These are phyloP conservation scores for Penicillium sp. DNA, from an alignment of 2,329 filamentous ascomycete species.

Conservation along the genomic window DNA sequence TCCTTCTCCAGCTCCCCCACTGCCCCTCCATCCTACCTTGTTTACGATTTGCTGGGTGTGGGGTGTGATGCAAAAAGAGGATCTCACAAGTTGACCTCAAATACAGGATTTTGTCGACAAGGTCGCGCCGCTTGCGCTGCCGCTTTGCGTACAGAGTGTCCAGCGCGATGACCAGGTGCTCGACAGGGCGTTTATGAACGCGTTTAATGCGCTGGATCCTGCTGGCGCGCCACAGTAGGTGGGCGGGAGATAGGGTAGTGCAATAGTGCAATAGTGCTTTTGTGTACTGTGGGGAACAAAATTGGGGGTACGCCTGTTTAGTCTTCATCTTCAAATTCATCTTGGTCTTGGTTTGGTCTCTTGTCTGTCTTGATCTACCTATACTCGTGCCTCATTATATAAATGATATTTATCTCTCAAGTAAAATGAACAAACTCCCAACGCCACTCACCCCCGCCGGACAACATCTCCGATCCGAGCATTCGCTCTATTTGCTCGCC, in stretches of 20 bases:
- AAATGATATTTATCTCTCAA: background rate
- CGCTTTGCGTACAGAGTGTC: constrained; percentile 10
- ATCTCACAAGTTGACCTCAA: no score
- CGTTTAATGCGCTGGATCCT: constrained; percentile 1
- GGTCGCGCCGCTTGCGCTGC: constrained; percentile 3
- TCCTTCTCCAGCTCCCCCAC: background rate
- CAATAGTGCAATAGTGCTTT: no score
- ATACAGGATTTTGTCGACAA: constrained; percentile 5
- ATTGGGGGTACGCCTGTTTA: background rate
- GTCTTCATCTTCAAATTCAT: no score
- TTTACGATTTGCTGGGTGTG: no score
- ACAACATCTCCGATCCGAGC: background rate
- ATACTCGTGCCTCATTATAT: constrained; percentile 17
- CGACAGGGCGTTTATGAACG: background rate
- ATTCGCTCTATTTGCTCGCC: constrained; percentile 19
- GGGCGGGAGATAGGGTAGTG: no score
- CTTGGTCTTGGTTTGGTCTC: no score
- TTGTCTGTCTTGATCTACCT: background rate
- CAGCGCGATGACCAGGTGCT: background rate
- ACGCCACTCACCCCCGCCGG: constrained; percentile 2
- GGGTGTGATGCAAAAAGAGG: background rate
- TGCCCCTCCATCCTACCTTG: no score
- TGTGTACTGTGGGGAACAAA: background rate
- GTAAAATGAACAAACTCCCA: constrained; percentile 6
- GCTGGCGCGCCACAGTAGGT: background rate